Base-by-base conservation (phyloP, 1,284 basidiomycete genomes). In the Trichosporon ovoides region DNA sequence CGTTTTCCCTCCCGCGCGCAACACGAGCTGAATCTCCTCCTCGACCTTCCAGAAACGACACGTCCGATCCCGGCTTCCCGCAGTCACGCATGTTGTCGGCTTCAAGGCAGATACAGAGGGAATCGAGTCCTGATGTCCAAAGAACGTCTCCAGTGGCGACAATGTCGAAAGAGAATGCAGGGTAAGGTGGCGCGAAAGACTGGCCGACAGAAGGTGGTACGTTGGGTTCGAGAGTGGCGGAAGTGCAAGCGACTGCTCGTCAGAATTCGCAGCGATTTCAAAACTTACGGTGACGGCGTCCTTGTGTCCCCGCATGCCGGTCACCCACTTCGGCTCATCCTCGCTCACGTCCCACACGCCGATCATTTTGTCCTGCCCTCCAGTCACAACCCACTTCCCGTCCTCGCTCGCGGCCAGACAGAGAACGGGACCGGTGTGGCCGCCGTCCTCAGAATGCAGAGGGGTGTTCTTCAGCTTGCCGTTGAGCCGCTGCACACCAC, bases 21-120 rank as follows among this genome's bases (percentile, higher is more conserved):
- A 97, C 3, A 98, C 93, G 28, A 99, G 81, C 74, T 98, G 96
- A 20, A 85, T 89, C 78, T 98, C 94, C 61, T 99, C 95, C 38
- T 88, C 85, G 54, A 98, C 88, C 79, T 98, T 98, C 95, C 95
- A 99, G 78, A 86, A 97, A 20, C 95, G 83, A 63, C 87, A 84
- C 0, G 93, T 96, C 67, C 92, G 88, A 79, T 99, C 95, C 24
- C 93, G 81, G 1, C 87, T 89, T 11, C 96, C 95, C 0, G 88
- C 88, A 35, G 87, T 92, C 10, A 98, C 85, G 10, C 88, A 90
- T 0, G 87, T 85, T 69, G 97, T 92, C 3, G 85, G 85, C 28
- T 88, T 84, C 6, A 98, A 82, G 1, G 89, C 82, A 63, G 93
- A 89, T 1, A 99, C 73, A 5, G 81, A 80, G 12, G 89, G 79